A percentile compares a stretch with the other conserved stretches of the same genome.
Evolutionary conservation across 2,329 filamentous ascomycete species (phyloP).

Genomic region (Hypoxylon sp.): DNA sequence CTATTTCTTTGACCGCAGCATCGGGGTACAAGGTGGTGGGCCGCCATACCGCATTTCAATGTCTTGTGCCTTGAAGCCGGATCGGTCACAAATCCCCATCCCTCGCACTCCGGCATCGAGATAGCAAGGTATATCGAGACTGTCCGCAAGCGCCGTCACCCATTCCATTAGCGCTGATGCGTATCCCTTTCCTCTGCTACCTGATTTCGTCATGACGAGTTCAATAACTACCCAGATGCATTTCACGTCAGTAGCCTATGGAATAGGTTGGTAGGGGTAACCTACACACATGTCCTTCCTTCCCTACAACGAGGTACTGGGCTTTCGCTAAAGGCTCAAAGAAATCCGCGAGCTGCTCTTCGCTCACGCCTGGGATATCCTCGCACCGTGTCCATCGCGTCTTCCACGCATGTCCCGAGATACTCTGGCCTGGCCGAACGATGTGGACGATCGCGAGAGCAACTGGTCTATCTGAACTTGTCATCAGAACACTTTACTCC

Average conservation of each 20-base stretch:
- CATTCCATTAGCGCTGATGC: conserved; percentile 46
- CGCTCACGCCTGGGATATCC: conserved; percentile 43
- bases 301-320: conserved; percentile 47
- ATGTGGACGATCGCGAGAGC: conserved; percentile 46
- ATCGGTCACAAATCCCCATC: conserved; percentile 46
- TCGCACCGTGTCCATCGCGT: conserved; percentile 47
- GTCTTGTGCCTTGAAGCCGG: conserved; percentile 47
- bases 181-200: conserved; percentile 43
- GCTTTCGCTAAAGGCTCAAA: conserved; percentile 49
- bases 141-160: conserved; percentile 45
- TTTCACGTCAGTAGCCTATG: not conserved
- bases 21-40: conserved; percentile 48
- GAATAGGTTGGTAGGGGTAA: not conserved
- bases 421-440: conserved; percentile 47
- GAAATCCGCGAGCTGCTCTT: conserved; percentile 45
- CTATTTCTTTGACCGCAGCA: conserved; percentile 45
- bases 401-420: conserved; percentile 47
- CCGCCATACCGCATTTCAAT: conserved; percentile 46
- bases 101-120: conserved; percentile 49
- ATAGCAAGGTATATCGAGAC: conserved; percentile 46
- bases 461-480: conserved; percentile 40
- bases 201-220: conserved; percentile 47
- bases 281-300: conserved; percentile 50
- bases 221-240: conserved; percentile 43
- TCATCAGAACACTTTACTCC: conserved; percentile 19